Conservation (phyloP, 768 basidiomycete species). For the Hygrocybe punicea region DNA sequence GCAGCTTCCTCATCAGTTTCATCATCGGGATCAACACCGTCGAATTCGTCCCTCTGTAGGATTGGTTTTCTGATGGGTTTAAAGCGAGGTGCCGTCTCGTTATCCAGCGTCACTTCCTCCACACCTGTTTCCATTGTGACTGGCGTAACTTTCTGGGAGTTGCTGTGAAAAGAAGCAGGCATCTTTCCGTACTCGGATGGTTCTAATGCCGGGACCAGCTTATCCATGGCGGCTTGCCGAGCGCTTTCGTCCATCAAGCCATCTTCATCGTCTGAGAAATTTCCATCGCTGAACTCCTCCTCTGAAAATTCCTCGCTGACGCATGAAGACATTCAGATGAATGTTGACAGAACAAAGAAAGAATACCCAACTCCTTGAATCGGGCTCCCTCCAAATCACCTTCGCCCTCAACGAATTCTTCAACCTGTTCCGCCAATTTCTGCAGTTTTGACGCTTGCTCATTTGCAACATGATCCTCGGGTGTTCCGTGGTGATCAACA, state of each 20-base stretch:
- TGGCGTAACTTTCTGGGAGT: constrained; percentile 64
- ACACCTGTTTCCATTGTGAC: constrained; percentile 44
- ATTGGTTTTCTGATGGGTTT: constrained; percentile 71
- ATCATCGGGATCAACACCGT: constrained; percentile 92
- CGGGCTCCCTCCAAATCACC: constrained; percentile 86
- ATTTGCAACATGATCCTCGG: constrained; percentile 53
- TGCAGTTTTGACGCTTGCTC: constrained; percentile 69
- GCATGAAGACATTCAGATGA: background rate
- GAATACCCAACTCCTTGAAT: constrained; percentile 71
- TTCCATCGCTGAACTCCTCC: constrained; percentile 56
- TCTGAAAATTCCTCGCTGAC: constrained; percentile 68
- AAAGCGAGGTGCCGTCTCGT: constrained; percentile 17
- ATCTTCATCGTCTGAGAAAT: constrained; percentile 30
- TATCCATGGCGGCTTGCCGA: constrained; percentile 67
- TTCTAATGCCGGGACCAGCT: constrained; percentile 75
- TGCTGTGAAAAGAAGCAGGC: constrained; percentile 64
- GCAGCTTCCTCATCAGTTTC: constrained; percentile 68
- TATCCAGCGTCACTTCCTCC: constrained; percentile 21
- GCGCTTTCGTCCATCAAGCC: constrained; percentile 24
- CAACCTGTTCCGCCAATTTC: constrained; percentile 79
- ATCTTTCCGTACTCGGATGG: constrained; percentile 87
- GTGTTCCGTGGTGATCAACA: constrained; percentile 39
- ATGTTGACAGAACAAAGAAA: background rate
- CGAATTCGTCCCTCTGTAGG: constrained; percentile 77
- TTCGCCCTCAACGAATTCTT: constrained; percentile 84